Evolutionary conservation across 2,329 filamentous ascomycete genomes (phyloP), one percentile per base, ranked within the genome.

Genomic region (Pleoardoris graminearum): DNA sequence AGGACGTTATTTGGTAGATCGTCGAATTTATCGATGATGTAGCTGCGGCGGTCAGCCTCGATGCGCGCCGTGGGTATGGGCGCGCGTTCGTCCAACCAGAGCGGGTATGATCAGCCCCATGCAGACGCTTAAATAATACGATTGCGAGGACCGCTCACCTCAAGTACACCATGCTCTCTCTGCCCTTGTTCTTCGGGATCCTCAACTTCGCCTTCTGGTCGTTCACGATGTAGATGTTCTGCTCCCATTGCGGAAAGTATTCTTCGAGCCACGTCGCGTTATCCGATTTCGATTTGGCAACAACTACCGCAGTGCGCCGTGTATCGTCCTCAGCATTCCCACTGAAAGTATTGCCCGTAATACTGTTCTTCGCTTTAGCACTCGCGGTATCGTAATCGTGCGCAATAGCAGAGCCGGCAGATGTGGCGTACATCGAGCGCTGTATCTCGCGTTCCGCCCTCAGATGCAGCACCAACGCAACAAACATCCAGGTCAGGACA

Each of bases 161-260:
- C 46, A 80, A 56, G 57, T 79, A 80, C 1, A 76, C 77, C 77
- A 80, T 80, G 17, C 73, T 75, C 58, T 80, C 78, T 33, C 77
- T 68, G 0, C 78, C 78, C 59, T 79, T 79, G 58, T 80, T 80
- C 42, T 65, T 66, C 1, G 77, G 77, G 10, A 80, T 75, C 0
- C 68, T 76, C 19, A 78, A 62, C 22, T 58, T 49, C 4, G 75
- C 74, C 35, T 57, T 48, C 1, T 59, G 55, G 51, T 76, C 70
- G 51, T 80, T 75, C 1, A 77, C 76, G 4, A 68, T 65, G 60
- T 79, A 80, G 16, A 79, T 71, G 30, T 69, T 62, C 57, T 73
- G 71, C 49, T 71, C 63, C 71, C 73, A 77, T 7, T 69, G 47
- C 0, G 73, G 64, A 30, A 77, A 76, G 38, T 69, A 66, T 32